Base-by-base conservation (phyloP, 139 green algal genomes). In the Trebouxia sp. region DNA sequence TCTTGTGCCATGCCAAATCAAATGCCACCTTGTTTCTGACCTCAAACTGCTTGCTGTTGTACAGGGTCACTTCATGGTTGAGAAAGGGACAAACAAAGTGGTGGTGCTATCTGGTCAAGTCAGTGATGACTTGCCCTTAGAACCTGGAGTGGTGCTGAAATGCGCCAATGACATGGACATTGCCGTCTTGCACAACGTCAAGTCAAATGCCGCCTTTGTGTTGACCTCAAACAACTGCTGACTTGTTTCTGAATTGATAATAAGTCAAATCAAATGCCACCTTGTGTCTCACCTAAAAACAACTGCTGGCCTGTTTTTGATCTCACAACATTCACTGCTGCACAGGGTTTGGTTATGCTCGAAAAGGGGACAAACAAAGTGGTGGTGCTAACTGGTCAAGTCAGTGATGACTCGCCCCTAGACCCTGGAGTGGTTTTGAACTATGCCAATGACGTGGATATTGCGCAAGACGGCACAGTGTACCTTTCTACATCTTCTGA, bases 401-500 rank as follows among this genome's bases (percentile, higher is more conserved):
- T 78, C 15, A 74, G 53, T n/a, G 42, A 38, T 8, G 50, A 76
- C 39, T 66, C 77, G 1, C 65, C 75, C 11, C 30, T 80, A 20
- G 51, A 22, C 2, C 72, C 75, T 45, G 81, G 51, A 47, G 45
- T 37, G 5, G 56, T 75, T 39, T 82, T 93, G 47, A 37, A 48
- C 30, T 93, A 93, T 55, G 84, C 89, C 9, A 92, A 93, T 66
- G 89, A 90, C 38, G 50, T 92, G 8, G 83, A 87, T 74, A 84
- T 93, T 32, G 80, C 72, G 6, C 0, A 50, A 5, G 70, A 91
- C 6, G 89, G 88, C 15, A 79, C 43, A 12, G 51, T 93, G 24
- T 93, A 88, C 65, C 93, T 93, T 78, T 88, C 80, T 17, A 89
- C 90, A 75, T 83, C 65, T 47, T 58, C 38, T 37, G 66, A 32